Base-by-base conservation (phyloP, 345 rosid genomes). In the Arabis hirsuta region DNA sequence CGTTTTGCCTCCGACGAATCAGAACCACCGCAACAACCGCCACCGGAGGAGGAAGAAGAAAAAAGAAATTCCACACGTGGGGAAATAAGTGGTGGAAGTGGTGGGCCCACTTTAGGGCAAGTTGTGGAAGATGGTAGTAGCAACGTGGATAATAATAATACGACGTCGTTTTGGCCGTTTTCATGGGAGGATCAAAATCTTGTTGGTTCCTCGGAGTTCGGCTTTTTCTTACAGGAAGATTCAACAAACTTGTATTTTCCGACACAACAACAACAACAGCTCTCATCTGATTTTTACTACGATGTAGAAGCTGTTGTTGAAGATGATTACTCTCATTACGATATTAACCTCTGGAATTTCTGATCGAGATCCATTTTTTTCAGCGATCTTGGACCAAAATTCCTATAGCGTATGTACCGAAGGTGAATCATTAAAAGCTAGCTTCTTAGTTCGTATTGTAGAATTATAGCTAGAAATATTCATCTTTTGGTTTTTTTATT, bases 1-100 rank as follows among this genome's bases (percentile, higher is more conserved):
- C 75, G 82, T 72, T 90, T 69, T 20, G 98, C 93, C 0, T 73
- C 73, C 38, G 80, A 84, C 9, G 73, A 61, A 9, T 32, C 32
- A 1, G 12, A 8, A 3, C 51, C 41, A 22, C 63, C 67, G 38
- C 58, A 20, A 11, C 29, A 5, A 7, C 42, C 22, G 6, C 27
- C n/a, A 2, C 1, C 48, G 36, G 59, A 65, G 12, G 72, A 55
- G n/a, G 64, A 13, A 16, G 61, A 14, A 19, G 55, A 10, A 68
- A 11, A 4, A 12, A 52, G 13, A 34, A 24, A 60, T 59, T 60
- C 50, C 6, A 12, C 78, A 74, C 78, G 73, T 71, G 76, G 26
- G 72, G 67, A 64, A 57, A 64, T 11, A 1, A 55, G 29, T 63
- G 13, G 64, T 69, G 64, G 73, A 46, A 48, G 76, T 76, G 80